Evolutionary conservation across 2,329 filamentous ascomycete genomes (phyloP), one percentile per base, ranked within the genome.

Genomic region (Sporothrix curviconia): DNA sequence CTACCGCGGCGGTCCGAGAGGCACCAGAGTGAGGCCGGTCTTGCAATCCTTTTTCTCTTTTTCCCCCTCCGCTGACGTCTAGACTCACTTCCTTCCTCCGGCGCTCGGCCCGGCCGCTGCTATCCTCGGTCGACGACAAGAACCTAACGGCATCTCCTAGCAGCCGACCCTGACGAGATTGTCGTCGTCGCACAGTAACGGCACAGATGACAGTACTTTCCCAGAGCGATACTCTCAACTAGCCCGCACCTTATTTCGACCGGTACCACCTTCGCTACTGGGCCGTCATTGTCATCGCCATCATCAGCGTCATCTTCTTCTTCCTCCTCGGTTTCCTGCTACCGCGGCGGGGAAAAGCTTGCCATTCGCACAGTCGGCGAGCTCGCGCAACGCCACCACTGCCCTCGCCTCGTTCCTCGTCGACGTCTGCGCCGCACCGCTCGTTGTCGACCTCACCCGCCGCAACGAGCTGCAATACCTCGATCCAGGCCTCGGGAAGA

Each of bases 391-490:
- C 1, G 64, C 72, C 2, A 64, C 65, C 7, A 17, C 46, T 6
- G 65, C 70, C 0, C 59, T 79, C 4, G 65, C 73, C n/a, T 64
- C 60, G n/a, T n/a, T n/a, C 0, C 71, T 78, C 17, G 55, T 78
- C 4, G 66, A 68, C 28, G 63, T 58, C 4, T 78, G 75, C 51
- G 66, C 72, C 0, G 62, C 64, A 4, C 72, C 74, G 0, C 54
- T 76, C 17, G 73, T 80, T 7, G 72, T 71, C 0, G 72, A 77
- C 55, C 67, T 79, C 54, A 77, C 73, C 1, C 66, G 76, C 28
- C 67, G 72, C 19, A 78, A 72, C 40, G 77, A 80, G 62, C 60
- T 74, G 58, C 68, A 71, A 14, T 34, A 51, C n/a, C 24, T n/a
- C n/a, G n/a, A n/a, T n/a, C n/a, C 40, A 8, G 17, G 67, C 66